These are phyloP conservation scores for Pseudopithomyces chartarum DNA, from an alignment of 2,329 filamentous ascomycete species.

Conservation along the genomic window DNA sequence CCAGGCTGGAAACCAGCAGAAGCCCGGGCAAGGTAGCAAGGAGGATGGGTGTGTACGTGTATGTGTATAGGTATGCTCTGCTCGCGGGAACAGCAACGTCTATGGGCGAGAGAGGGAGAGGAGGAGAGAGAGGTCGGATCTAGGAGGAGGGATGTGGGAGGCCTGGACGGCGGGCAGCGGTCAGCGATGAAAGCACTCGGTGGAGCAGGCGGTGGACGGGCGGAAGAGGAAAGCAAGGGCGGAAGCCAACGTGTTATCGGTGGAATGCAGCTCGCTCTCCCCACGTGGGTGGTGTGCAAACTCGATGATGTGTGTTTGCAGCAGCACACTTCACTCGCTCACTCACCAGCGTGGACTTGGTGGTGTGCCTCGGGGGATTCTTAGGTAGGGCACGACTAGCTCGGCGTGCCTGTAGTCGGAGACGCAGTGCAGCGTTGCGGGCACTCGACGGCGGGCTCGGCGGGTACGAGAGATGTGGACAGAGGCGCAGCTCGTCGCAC, in stretches of 20 bases:
- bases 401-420: not conserved
- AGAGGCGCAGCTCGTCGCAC: slow-evolving; percentile 1
- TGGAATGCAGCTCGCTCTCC: not conserved
- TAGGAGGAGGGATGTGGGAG: not conserved
- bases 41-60: not conserved
- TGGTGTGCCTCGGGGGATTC: not conserved
- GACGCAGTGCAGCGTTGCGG: slow-evolving; percentile 5
- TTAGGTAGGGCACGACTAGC: not conserved
- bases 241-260: slow-evolving; percentile 11
- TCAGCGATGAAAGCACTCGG: not conserved
- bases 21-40: slow-evolving; percentile 26
- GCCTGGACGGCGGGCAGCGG: slow-evolving; percentile 7
- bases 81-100: not conserved
- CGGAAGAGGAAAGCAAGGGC: slow-evolving; percentile 10
- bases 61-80: not conserved
- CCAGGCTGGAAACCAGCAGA: slow-evolving; percentile 32
- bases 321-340: slow-evolving; percentile 4
- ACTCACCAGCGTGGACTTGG: not conserved
- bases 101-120: not conserved
- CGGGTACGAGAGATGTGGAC: not conserved
- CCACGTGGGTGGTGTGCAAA: slow-evolving; percentile 1
- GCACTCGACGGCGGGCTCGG: slow-evolving; percentile 1
- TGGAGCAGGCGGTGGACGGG: not conserved
- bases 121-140: not conserved
- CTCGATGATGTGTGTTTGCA: not conserved